Conservation (phyloP, 202 grass and related monocot species). For the Bolboschoenoplectus hybrid region DNA sequence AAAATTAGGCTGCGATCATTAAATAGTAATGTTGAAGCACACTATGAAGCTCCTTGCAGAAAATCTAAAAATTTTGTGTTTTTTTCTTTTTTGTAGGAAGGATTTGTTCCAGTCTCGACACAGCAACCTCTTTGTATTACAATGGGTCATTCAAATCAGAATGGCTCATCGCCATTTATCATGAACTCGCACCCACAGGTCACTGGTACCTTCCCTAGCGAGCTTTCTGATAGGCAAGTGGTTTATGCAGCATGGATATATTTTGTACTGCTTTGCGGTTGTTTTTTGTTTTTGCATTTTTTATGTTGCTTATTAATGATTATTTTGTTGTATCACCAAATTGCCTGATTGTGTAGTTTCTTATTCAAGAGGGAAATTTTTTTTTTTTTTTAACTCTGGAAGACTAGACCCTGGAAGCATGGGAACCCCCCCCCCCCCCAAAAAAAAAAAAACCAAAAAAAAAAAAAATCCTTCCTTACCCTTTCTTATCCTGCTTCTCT, state of each 20-base stretch:
- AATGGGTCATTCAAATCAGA: slow-evolving; percentile 14
- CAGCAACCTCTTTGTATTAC: slow-evolving; percentile 32
- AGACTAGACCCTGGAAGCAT: not conserved
- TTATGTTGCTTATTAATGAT: not conserved
- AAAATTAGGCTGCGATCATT: not conserved
- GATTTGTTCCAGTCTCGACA: slow-evolving; percentile 2
- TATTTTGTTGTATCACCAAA: not conserved
- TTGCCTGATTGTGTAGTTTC: not conserved
- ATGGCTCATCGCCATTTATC: slow-evolving; percentile 16
- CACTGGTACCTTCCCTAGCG: not conserved
- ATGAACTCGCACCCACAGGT: slow-evolving; percentile 15
- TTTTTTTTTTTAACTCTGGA: not conserved
- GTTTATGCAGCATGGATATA: not conserved
- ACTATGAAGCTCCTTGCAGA: not conserved
- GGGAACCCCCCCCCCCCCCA: not conserved
- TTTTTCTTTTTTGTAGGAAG: slow-evolving; percentile 8
- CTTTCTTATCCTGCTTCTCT: not conserved
- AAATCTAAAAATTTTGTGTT: not conserved
- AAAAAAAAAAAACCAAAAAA: too few species aligned
- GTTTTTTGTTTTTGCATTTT: not conserved
- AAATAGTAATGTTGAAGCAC: not conserved
- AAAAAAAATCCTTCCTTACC: not conserved
- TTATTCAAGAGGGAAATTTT: not conserved
- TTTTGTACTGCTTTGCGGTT: not conserved
- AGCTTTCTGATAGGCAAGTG: slow-evolving; percentile 37